Evolutionary conservation across 1,284 basidiomycete genomes (phyloP), one percentile per base, ranked within the genome.

Genomic region (Porodaedalea pini): DNA sequence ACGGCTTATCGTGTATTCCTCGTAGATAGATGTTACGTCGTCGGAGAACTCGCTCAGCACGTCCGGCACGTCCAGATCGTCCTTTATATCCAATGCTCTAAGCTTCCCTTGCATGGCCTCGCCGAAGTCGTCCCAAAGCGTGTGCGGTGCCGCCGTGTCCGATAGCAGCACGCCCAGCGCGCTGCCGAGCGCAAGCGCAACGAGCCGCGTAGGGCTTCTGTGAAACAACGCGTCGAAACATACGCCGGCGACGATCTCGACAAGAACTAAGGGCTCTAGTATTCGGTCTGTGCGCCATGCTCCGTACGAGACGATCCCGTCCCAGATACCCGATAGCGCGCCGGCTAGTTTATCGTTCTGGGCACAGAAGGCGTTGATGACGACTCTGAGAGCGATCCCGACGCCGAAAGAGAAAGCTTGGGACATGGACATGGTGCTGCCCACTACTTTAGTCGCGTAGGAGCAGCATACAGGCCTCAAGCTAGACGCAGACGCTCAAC

Each of bases 261-360:
- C 68, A 68, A 84, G 87, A 8, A 86, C 83, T 67, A 87, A 83
- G 49, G 73, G 71, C 1, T 81, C 80, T 49, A 69, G 69, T 15
- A 84, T 84, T 66, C 75, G 76, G 67, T 85, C 86, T 61, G 78
- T 77, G 61, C 85, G 68, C 32, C 21, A 47, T 21, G 88, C 88
- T 65, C 88, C 85, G 49, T 82, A 79, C 52, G 86, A 75, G 41
- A 88, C 80, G 23, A 86, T 77, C 45, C 86, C 86, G 69, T 89
- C 86, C 86, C 86, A 89, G 25, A 89, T 70, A 15, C 86, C 86
- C 51, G 88, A 74, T 59, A 89, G 75, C 13, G 82, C 80, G n/a
- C 81, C 81, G 58, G 70, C 71, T 37, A 73, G 63, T 55, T 70
- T 75, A 59, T 75, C 65, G 65, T 51, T 25, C n/a, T 39, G 31